Base-by-base conservation (phyloP, 768 basidiomycete species). In the Floccularia luteovirens region DNA sequence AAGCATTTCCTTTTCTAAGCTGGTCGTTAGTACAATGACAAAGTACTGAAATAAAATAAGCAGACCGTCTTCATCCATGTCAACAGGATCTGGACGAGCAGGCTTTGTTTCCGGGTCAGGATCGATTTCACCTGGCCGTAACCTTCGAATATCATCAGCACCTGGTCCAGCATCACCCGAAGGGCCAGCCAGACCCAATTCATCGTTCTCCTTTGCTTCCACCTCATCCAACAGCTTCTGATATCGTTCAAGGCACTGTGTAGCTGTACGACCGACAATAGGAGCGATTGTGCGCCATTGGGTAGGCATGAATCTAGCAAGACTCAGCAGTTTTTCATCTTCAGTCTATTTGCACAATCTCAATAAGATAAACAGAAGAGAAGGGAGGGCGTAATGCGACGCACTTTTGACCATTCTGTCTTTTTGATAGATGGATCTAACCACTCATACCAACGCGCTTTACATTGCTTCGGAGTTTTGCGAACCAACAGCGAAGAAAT, bases 231-330 rank as follows among this genome's bases (percentile, higher is more conserved):
- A 66, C 3, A 99, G 72, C 60, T 94, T 98, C 59, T 99, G 96
- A 63, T 99, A 99, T 24, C 96, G 82, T 60, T 99, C 96, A 22
- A 98, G 65, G 66, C 96, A 99, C 57, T 99, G 96, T 0, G 89
- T 94, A 1, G 96, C 96, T 1, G 96, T 98, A 21, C 96, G 78
- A 30, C 96, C 96, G 42, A 99, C 96, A 45, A 96, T 94, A 36
- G 96, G 96, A 3, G 96, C 93, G 50, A 99, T 94, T 17, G 96
- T 97, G 21, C 96, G 83, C 96, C 96, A 99, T 69, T 99, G 96
- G 0, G 96, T 98, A 0, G 96, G 96, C 92, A 98, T 99, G 44
- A 98, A 72, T 63, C 97, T 98, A 31, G 96, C 96, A 17, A 98
- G 78, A 59, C 98, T 93, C 8, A 99, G 72, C 2, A 99, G 77